Evolutionary conservation across 139 green algal genomes (phyloP), one percentile per base, ranked within the genome.

Genomic region (Chlamydomonas asymmetrica): DNA sequence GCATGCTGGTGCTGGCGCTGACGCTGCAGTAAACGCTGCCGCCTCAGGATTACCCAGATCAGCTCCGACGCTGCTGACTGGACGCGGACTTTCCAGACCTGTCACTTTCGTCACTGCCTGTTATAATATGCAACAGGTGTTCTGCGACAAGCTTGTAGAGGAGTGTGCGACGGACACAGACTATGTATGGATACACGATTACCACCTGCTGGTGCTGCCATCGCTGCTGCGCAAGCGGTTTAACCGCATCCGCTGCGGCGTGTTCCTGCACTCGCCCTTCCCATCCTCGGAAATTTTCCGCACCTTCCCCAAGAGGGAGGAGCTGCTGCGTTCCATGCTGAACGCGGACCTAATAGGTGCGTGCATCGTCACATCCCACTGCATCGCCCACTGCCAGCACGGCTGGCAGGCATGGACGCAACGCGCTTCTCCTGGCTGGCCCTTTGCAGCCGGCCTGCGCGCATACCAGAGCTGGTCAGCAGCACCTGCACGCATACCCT

Each of bases 151-250:
- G 76, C 75, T 97, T n/a, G 85, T 94, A 2, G 92, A 97, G 84
- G 88, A 95, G 59, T 76, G 90, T 23, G 62, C 61, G 16, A 85
- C 88, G 49, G 90, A 96, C 56, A 85, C 87, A 2, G 95, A 99
- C 85, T 97, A 89, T 80, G 93, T 99, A 60, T 99, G 96, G 96
- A 93, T 99, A 35, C 96, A 99, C 73, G 96, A 99, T 90, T 99
- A 99, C 86, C 96, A 99, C 85, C 87, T 99, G 54, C 90, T 99
- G 80, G 92, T 98, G 71, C 89, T 99, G 78, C 96, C 96, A 54
- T 93, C 86, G 25, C 88, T 98, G 79, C 80, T 98, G 73, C 89
- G 94, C 57, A 95, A 94, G 73, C 78, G 89, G 18, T 92, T 93
- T 76, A 83, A 94, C 85, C 59, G 71, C 23, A 77, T 77, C 49